A percentile compares a stretch with the other conserved stretches of the same genome.
These are phyloP conservation scores for Mycena metata DNA, from an alignment of 768 basidiomycete species.

Conservation along the genomic window DNA sequence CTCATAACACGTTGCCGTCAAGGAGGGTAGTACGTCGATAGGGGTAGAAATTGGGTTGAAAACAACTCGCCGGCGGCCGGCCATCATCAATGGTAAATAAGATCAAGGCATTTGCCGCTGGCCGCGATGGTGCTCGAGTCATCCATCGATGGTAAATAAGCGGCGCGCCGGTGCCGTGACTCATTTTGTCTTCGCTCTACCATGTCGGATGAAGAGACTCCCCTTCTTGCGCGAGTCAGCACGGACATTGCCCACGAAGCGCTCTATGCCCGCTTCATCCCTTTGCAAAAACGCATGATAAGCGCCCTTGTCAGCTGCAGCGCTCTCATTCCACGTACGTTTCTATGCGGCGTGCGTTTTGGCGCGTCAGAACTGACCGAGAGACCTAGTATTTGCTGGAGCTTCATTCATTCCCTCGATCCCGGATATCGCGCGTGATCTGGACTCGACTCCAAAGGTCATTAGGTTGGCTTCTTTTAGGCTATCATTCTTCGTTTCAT, in stretches of 20 bases:
- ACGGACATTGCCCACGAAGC: slow-evolving; percentile 43
- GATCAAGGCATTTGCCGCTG: too few relatives aligned
- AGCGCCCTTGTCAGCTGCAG: slow-evolving; percentile 70
- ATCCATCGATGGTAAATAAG: too few relatives aligned
- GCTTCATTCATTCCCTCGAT: slow-evolving; percentile 82
- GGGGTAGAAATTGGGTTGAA: too few relatives aligned
- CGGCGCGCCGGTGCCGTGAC: too few relatives aligned
- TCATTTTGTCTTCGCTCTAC: too few relatives aligned
- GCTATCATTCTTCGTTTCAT: background rate
- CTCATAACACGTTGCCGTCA: too few relatives aligned
- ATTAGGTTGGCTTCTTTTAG: slow-evolving; percentile 60
- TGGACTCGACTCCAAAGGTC: slow-evolving; percentile 66
- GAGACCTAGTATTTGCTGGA: slow-evolving; percentile 70
- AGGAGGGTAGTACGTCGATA: too few relatives aligned
- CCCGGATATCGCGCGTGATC: slow-evolving; percentile 77
- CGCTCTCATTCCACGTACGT: slow-evolving; percentile 73
- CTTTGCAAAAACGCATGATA: slow-evolving; percentile 64
- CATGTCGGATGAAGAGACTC: slow-evolving; percentile 46
- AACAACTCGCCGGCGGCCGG: too few relatives aligned
- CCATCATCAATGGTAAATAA: too few relatives aligned
- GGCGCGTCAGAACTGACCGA: background rate
- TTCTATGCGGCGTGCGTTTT: background rate
- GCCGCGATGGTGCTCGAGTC: too few relatives aligned
- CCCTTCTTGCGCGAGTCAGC: slow-evolving; percentile 43
- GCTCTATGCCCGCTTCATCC: slow-evolving; percentile 73